Base-by-base conservation (phyloP, 257 asterid species). In the Primulina eburnea region DNA sequence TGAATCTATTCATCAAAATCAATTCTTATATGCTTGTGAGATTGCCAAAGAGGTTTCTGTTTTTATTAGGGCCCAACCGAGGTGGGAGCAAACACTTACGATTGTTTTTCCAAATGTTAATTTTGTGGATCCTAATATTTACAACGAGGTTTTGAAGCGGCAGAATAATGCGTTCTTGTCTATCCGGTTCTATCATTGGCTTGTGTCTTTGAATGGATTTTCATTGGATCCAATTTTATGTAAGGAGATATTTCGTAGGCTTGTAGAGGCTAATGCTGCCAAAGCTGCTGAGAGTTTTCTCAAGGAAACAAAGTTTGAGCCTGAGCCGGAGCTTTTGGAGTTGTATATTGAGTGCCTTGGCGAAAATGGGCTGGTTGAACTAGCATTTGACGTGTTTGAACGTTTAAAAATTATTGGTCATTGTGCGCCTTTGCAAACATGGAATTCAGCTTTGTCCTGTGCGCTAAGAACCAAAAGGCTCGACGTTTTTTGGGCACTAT, bases 21-120 rank as follows among this genome's bases (percentile, higher is more conserved):
- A 62, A 67, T 65, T 50, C 17, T 21, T 8, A 66, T 71, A 30
- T 64, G 73, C 77, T 59, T 70, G 32, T 43, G 83, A 82, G 79
- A 71, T 83, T 63, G 90, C 93, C 14, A 81, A 78, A 66, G 87
- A 81, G 69, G 86, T 91, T 21, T 80, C 85, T 7, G 77, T 35
- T 55, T 58, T 78, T 43, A 80, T 91, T 34, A 74, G 81, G 63
- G 68, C 84, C 60, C 74, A 69, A 50, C 91, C 95, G 11, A 81
- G 88, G 55, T 91, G 97, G 97, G 88, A 91, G 69, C 75, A 76
- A n/a, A 80, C 76, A 26, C 79, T 91, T 69, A 38, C 73, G 64
- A 77, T 77, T 35, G 91, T 83, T 71, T 89, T 89, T 40, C 92
- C 95, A 2, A 24, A 63, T 28, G 82, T 85, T 24, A 75, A 75